Evolutionary conservation across 2,329 filamentous ascomycete species (phyloP).

Genomic region (Aspergillus versicolor): DNA sequence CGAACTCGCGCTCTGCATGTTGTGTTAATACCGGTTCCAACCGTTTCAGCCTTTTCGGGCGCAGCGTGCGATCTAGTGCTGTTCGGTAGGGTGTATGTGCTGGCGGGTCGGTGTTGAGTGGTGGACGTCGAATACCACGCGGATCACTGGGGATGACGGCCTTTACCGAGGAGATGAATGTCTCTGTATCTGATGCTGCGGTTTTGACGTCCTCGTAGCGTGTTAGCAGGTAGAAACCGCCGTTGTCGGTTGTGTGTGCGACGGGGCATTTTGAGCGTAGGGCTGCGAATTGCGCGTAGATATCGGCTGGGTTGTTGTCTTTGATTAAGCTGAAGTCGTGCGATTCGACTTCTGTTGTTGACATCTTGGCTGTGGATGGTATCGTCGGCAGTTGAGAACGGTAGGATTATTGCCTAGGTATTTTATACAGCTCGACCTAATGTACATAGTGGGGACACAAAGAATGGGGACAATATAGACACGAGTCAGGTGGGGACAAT

Average conservation of each 20-base stretch:
- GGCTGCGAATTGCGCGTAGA: constrained; percentile 10
- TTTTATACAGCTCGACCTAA: too few species aligned
- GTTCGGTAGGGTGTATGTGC: constrained; percentile 16
- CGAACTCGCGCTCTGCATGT: constrained; percentile 12
- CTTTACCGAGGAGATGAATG: constrained; percentile 13
- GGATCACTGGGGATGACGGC: constrained; percentile 14
- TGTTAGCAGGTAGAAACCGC: constrained; percentile 11
- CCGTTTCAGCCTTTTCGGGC: constrained; percentile 7
- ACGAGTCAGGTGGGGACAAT: neutral
- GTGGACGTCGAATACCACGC: constrained; percentile 13
- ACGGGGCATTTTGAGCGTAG: constrained; percentile 9
- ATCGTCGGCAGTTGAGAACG: neutral
- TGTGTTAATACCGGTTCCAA: neutral
- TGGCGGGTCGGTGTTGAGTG: constrained; percentile 13
- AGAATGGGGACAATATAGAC: neutral
- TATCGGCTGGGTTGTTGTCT: neutral
- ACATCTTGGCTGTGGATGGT: neutral
- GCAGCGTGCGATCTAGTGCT: constrained; percentile 11
- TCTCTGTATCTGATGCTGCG: constrained; percentile 8
- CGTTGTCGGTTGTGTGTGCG: constrained; percentile 10
- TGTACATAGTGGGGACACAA: neutral
- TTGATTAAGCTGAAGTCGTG: neutral
- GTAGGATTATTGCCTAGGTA: too few species aligned
- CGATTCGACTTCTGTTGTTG: neutral
- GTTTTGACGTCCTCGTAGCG: constrained; percentile 14